These are phyloP conservation scores for Colletotrichum melonis DNA, from an alignment of 2,329 filamentous ascomycete genomes.

Conservation along the genomic window DNA sequence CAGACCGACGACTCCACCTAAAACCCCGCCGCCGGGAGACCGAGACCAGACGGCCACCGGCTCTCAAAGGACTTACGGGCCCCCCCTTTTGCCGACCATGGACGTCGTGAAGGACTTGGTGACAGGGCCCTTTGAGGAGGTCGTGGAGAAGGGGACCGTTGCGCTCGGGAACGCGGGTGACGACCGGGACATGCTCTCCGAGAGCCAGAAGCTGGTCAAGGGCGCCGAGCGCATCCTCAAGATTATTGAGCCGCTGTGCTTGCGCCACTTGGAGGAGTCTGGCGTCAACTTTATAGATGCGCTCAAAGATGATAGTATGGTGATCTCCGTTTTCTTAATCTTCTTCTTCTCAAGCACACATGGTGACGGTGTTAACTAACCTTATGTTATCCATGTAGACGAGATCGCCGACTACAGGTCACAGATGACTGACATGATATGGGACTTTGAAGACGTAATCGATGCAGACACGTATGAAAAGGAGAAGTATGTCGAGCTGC, in stretches of 20 bases:
- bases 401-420: slow-evolving; percentile 61
- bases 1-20: neutral
- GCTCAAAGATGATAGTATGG: slow-evolving; percentile 65
- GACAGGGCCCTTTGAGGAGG: slow-evolving; percentile 62
- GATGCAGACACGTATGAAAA: slow-evolving; percentile 62
- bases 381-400: slow-evolving; percentile 46
- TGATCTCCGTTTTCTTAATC: too few species aligned
- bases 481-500: slow-evolving; percentile 60
- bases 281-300: slow-evolving; percentile 61
- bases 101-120: slow-evolving; percentile 57
- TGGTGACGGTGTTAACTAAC: neutral
- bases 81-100: slow-evolving; percentile 43
- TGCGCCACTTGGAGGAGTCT: slow-evolving; percentile 60
- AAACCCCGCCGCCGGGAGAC: neutral
- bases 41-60: neutral
- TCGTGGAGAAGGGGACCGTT: slow-evolving; percentile 61
- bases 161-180: slow-evolving; percentile 61
- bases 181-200: slow-evolving; percentile 60
- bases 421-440: slow-evolving; percentile 62
- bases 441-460: slow-evolving; percentile 68
- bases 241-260: slow-evolving; percentile 63
- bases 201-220: slow-evolving; percentile 58
- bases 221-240: slow-evolving; percentile 62
- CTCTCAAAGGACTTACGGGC: neutral
- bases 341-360: too few species aligned